Evolutionary conservation across 768 basidiomycete genomes (phyloP).

Genomic region (Phaeotremella fagi): DNA sequence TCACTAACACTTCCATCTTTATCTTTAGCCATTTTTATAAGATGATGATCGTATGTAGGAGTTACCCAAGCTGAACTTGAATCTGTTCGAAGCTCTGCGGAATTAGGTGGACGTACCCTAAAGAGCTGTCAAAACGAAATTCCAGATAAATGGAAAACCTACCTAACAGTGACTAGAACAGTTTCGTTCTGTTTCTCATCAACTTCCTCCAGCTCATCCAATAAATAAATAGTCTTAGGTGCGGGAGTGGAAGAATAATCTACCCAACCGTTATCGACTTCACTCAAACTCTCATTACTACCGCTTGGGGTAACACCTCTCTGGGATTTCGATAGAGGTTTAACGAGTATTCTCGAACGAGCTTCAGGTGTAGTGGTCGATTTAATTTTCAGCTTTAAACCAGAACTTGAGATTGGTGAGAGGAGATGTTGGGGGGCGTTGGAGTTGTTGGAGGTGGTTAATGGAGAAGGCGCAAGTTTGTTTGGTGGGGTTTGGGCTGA

Average conservation of each 20-base stretch:
- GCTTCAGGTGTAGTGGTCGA: conserved; percentile 39
- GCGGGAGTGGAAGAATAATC: not conserved
- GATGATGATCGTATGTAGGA: conserved; percentile 26
- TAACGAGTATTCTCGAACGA: conserved; percentile 22
- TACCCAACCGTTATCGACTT: conserved; percentile 14
- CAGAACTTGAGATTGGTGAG: not conserved
- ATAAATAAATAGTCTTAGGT: no score
- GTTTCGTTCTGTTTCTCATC: conserved; percentile 29
- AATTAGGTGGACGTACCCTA: conserved; percentile 43
- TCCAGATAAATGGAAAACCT: conserved; percentile 2
- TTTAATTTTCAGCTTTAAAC: conserved; percentile 34
- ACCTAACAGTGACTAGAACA: conserved; percentile 47
- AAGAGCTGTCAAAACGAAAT: not conserved
- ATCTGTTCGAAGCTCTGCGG: conserved; percentile 23
- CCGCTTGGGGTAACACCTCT: conserved; percentile 25
- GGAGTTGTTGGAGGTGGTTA: conserved; percentile 19
- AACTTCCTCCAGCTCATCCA: no score
- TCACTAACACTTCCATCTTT: conserved; percentile 33
- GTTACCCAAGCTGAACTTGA: conserved; percentile 35
- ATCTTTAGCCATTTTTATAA: conserved; percentile 35
- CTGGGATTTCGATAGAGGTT: conserved; percentile 7
- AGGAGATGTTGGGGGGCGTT: conserved; percentile 8
- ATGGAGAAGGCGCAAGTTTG: conserved; percentile 8
- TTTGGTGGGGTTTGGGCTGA: not conserved
- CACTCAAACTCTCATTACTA: conserved; percentile 22